These are phyloP conservation scores for Plasmodium gonderi DNA, from an alignment of 169 alveolate species.

Conservation along the genomic window DNA sequence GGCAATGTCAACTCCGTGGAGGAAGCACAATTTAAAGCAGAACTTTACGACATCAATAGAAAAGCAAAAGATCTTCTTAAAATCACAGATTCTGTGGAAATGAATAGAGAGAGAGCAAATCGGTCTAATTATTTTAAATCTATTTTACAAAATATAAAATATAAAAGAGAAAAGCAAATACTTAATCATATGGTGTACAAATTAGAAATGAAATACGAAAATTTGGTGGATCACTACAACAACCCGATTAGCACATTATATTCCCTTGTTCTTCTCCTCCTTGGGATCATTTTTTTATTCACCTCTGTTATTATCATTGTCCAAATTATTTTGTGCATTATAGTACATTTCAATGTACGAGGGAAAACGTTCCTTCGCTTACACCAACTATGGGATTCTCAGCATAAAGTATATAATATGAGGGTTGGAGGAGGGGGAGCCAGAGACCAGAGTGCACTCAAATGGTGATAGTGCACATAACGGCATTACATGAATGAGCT, in stretches of 20 bases:
- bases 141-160: not conserved
- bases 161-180: constrained; percentile 19
- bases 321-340: not conserved
- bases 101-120: not conserved
- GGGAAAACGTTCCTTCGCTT: not conserved
- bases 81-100: constrained; percentile 27
- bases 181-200: constrained; percentile 47
- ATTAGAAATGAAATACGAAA: constrained; percentile 21
- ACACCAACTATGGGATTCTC: not conserved
- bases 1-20: too few species aligned
- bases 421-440: not conserved
- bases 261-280: not conserved
- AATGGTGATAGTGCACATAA: too few species aligned
- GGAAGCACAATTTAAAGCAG: constrained; percentile 5
- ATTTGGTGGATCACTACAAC: not conserved
- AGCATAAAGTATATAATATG: constrained; percentile 4
- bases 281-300: constrained; percentile 8
- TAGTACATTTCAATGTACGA: not conserved
- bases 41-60: constrained; percentile 13
- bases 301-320: not conserved
- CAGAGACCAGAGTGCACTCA: not conserved
- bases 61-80: constrained; percentile 26
- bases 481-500: too few species aligned
- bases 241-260: not conserved
- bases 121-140: constrained; percentile 8